A percentile compares a stretch with the other conserved stretches of the same genome.
These are phyloP conservation scores for Decorospora gaudefroyi DNA, from an alignment of 2,329 filamentous ascomycete genomes.

Conservation along the genomic window DNA sequence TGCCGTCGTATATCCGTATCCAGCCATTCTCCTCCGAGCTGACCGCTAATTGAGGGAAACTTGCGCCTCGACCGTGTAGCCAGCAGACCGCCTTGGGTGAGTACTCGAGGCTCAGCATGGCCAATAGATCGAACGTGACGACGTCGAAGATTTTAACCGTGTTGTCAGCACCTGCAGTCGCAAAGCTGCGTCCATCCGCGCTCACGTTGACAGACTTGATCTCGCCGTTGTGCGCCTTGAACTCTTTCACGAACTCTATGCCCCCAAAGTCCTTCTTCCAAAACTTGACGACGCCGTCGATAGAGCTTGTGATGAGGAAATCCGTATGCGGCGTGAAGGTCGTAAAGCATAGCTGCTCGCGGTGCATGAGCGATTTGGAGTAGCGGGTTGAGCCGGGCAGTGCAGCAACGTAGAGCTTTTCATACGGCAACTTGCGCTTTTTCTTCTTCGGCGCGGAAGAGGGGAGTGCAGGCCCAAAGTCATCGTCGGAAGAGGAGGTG, in stretches of 20 bases:
- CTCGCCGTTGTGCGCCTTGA: slow-evolving; percentile 84
- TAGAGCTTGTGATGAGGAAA: slow-evolving; percentile 90
- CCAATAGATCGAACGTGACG: slow-evolving; percentile 70
- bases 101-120: slow-evolving; percentile 76
- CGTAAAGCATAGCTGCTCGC: slow-evolving; percentile 86
- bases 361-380: slow-evolving; percentile 97
- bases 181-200: slow-evolving; percentile 89
- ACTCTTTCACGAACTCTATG: slow-evolving; percentile 98
- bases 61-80: slow-evolving; percentile 85
- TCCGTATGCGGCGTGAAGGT: slow-evolving; percentile 90
- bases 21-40: slow-evolving; percentile 73
- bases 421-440: slow-evolving; percentile 84
- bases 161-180: slow-evolving; percentile 78
- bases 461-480: slow-evolving; percentile 90
- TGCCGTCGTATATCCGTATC: slow-evolving; percentile 85
- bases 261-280: slow-evolving; percentile 94
- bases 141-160: slow-evolving; percentile 78
- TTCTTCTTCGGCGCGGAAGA: slow-evolving; percentile 84
- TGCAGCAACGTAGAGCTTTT: slow-evolving; percentile 91
- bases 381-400: slow-evolving; percentile 80
- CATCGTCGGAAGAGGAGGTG: slow-evolving; percentile 72
- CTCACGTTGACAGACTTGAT: slow-evolving; percentile 84
- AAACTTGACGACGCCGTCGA: slow-evolving; percentile 97
- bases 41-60: slow-evolving; percentile 81
- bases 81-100: slow-evolving; percentile 83